Evolutionary conservation across 352 stramenopile species (phyloP).

Genomic region (Phytopythium montanum): DNA sequence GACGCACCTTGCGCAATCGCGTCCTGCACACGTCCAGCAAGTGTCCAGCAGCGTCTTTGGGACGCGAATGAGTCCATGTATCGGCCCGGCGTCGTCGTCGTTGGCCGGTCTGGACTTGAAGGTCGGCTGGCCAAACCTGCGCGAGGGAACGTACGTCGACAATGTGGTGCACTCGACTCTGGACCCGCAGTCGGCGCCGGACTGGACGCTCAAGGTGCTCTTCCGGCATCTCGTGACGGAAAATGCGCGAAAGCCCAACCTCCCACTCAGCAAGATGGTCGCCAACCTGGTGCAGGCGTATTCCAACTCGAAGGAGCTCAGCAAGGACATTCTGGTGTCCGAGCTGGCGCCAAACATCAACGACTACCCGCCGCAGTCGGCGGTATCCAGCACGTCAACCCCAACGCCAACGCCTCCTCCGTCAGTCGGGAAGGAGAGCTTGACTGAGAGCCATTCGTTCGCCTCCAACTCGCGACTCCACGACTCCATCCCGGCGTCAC

Average conservation of each 20-base stretch:
- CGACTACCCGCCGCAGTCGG: conserved; percentile 11
- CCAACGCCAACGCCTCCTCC: conserved; percentile 12
- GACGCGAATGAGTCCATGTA: conserved; percentile 16
- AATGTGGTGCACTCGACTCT: conserved; percentile 83
- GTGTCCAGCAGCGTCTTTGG: conserved; percentile 39
- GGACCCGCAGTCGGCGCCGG: conserved; percentile 52
- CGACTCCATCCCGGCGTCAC: conserved; percentile 63
- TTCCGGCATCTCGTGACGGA: conserved; percentile 40
- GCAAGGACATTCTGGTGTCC: conserved; percentile 65
- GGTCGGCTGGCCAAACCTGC: conserved; percentile 60
- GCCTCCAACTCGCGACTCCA: conserved; percentile 17
- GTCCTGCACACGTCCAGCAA: conserved; percentile 12
- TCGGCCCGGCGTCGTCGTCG: conserved; percentile 37
- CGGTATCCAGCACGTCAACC: conserved; percentile 8
- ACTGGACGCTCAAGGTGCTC: conserved; percentile 54
- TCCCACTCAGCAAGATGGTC: conserved; percentile 63
- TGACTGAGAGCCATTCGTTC: neutral
- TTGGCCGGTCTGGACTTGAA: conserved; percentile 55
- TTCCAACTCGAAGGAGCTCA: conserved; percentile 60
- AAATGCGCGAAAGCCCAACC: conserved; percentile 46
- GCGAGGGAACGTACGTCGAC: conserved; percentile 81
- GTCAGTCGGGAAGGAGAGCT: conserved; percentile 1
- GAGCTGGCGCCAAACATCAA: conserved; percentile 60
- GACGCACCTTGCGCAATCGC: conserved; percentile 9
- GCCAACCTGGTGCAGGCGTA: conserved; percentile 76